Evolutionary conservation across 2,329 filamentous ascomycete genomes (phyloP).

Genomic region (Lachnellula willkommii): DNA sequence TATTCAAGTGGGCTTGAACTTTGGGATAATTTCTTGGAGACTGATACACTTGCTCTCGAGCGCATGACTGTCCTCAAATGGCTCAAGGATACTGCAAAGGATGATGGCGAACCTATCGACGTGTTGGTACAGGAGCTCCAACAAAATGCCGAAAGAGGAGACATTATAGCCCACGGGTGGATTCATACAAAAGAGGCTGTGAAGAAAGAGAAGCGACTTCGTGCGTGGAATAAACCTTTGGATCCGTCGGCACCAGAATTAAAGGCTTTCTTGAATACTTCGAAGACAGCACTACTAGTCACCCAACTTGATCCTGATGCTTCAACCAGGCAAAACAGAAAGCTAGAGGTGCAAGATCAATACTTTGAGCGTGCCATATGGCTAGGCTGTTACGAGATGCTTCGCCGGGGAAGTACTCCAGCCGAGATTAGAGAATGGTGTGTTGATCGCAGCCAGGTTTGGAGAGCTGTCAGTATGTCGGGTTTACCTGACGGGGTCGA

Average conservation of each 20-base stretch:
- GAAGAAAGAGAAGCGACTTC: slow-evolving; percentile 80
- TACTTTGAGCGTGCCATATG: slow-evolving; percentile 88
- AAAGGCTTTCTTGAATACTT: slow-evolving; percentile 51
- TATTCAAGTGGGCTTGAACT: slow-evolving; percentile 57
- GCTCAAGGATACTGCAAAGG: slow-evolving; percentile 71
- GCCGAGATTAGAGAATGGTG: slow-evolving; percentile 79
- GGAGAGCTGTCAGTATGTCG: slow-evolving; percentile 80
- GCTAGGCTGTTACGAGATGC: slow-evolving; percentile 89
- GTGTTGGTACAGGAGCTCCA: slow-evolving; percentile 72
- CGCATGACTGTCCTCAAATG: slow-evolving; percentile 77
- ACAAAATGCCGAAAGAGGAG: slow-evolving; percentile 69
- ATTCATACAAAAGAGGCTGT: slow-evolving; percentile 85
- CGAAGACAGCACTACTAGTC: slow-evolving; percentile 60
- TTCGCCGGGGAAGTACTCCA: slow-evolving; percentile 75
- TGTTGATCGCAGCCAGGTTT: slow-evolving; percentile 75
- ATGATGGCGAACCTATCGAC: slow-evolving; percentile 64
- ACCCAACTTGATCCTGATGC: slow-evolving; percentile 93
- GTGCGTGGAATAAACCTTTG: slow-evolving; percentile 59
- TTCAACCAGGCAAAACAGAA: slow-evolving; percentile 69
- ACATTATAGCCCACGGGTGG: slow-evolving; percentile 84
- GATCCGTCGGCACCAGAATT: slow-evolving; percentile 57
- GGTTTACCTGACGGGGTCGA: slow-evolving; percentile 56
- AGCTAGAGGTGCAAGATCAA: slow-evolving; percentile 75
- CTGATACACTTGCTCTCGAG: slow-evolving; percentile 69
- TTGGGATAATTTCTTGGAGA: slow-evolving; percentile 69